Evolutionary conservation across 2,329 filamentous ascomycete genomes (phyloP).

Genomic region (Alternaria atra): DNA sequence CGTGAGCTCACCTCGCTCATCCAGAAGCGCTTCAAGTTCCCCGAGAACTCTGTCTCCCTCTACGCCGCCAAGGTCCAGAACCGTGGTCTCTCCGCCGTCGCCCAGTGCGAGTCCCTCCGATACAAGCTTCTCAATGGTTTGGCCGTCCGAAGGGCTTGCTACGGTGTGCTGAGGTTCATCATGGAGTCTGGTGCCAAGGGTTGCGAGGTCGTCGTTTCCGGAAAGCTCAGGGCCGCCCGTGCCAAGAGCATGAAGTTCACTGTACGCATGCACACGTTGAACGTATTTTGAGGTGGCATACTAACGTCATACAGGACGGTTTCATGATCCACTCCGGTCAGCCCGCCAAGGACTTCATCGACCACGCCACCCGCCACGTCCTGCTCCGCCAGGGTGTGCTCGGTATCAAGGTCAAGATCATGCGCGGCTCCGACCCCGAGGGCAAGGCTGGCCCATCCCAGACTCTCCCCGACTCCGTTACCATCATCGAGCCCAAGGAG

Average conservation of each 20-base stretch:
- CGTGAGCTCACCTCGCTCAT: slow-evolving; percentile 99
- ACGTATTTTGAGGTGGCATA: slow-evolving; percentile 2
- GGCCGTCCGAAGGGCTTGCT: slow-evolving; percentile 97
- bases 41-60: slow-evolving; percentile 99
- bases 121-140: slow-evolving; percentile 99
- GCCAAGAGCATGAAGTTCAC: slow-evolving; percentile 99
- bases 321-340: slow-evolving; percentile 99
- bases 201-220: slow-evolving; percentile 99
- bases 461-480: slow-evolving; percentile 96
- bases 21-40: slow-evolving; percentile 99
- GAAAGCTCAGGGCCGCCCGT: slow-evolving; percentile 98
- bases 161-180: slow-evolving; percentile 99
- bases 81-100: slow-evolving; percentile 98
- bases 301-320: slow-evolving; percentile 70
- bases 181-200: slow-evolving; percentile 99
- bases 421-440: slow-evolving; percentile 99
- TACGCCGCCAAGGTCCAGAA: slow-evolving; percentile 99
- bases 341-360: slow-evolving; percentile 99
- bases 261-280: slow-evolving; percentile 59
- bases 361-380: slow-evolving; percentile 97
- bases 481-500: slow-evolving; percentile 99
- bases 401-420: slow-evolving; percentile 99
- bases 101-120: slow-evolving; percentile 99
- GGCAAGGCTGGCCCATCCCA: slow-evolving; percentile 98
- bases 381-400: slow-evolving; percentile 99